Percentiles rank a stretch among this genome's conserved stretches.
phyloP scores from a whole-genome alignment of 2,329 filamentous ascomycete genomes.

The Pseudocercospora pini-densiflorae region DNA sequence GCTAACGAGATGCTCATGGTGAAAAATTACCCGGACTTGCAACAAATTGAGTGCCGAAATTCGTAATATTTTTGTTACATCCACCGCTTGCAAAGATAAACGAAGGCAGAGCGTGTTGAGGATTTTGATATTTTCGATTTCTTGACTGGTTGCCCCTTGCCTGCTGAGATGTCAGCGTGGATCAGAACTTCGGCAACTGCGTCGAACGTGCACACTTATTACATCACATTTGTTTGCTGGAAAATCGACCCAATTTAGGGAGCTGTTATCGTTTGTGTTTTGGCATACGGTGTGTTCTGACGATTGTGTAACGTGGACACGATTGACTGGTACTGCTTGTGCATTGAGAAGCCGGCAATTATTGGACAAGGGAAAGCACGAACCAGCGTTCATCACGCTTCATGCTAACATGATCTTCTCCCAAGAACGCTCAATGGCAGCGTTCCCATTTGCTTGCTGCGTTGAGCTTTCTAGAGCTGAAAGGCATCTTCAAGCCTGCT shows the following conservation, averaged over 20 bases:
- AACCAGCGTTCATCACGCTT: not conserved
- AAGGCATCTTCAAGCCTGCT: not conserved
- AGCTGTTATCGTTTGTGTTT: not conserved
- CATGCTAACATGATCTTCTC: not conserved
- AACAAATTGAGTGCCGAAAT: not conserved
- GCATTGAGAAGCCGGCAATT: not conserved
- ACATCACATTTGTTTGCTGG: conserved; percentile 2
- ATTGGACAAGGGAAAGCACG: not conserved
- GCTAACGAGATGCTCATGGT: not conserved
- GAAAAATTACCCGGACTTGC: not conserved
- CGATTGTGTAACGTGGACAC: conserved; percentile 16
- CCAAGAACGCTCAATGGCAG: not conserved
- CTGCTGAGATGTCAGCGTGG: not conserved
- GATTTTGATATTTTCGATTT: not conserved
- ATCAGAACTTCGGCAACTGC: conserved; percentile 8
- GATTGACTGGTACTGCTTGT: conserved; percentile 13
- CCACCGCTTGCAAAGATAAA: not conserved
- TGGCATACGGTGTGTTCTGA: not conserved
- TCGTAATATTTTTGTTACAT: not conserved
- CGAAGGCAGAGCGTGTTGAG: not conserved
- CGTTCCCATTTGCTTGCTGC: not conserved
- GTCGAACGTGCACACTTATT: not conserved
- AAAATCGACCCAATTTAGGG: not conserved
- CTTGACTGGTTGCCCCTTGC: not conserved
- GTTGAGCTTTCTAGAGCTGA: not conserved